Evolutionary conservation across 2,329 filamentous ascomycete species (phyloP), one percentile per base, ranked within the genome.

Genomic region (Cercospora sp.): DNA sequence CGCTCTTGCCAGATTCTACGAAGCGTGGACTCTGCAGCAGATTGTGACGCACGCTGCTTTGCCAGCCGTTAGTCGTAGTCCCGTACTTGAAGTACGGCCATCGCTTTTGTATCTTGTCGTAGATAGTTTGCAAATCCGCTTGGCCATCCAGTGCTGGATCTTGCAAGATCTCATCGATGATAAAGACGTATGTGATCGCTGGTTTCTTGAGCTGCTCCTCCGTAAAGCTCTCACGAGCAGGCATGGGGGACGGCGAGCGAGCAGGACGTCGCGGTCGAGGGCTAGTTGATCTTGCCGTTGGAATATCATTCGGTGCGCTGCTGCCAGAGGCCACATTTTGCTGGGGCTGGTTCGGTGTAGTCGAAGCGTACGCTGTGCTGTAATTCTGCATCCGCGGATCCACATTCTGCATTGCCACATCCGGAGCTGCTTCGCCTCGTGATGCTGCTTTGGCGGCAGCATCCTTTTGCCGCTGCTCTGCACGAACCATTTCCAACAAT

Each of bases 131-230:
- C 32, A 90, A 79, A 58, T 88, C 88, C 81, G 89, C 87, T 66
- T 85, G 83, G 21, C 81, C 85, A 30, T 81, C 81, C 43, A 86
- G 84, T n/a, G 53, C 62, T 21, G 62, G 62, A 43, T 87, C 84
- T 1, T 85, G 84, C 32, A 90, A 83, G 13, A 85, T 85, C 75
- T 89, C 87, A 72, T 89, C 87, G 63, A 90, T 88, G 51, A 90
- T 82, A 28, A 88, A 84, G 8, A 88, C 86, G 73, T 90, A 90
- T 37, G 88, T 89, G 69, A 86, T 84, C 3, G 83, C 84, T 2
- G 88, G 88, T 78, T 92, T 91, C 67, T 88, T 87, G 61, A 93
- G 82, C 79, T 93, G 89, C 75, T 93, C 91, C 40, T 90, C 88
- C 1, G 90, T 92, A 77, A 90, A 84, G 73, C 90, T 90, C 62